Percentiles rank a stretch among this genome's conserved stretches.
phyloP scores from a whole-genome alignment of 2,329 filamentous ascomycete genomes.

The Epichloe hybrida region DNA sequence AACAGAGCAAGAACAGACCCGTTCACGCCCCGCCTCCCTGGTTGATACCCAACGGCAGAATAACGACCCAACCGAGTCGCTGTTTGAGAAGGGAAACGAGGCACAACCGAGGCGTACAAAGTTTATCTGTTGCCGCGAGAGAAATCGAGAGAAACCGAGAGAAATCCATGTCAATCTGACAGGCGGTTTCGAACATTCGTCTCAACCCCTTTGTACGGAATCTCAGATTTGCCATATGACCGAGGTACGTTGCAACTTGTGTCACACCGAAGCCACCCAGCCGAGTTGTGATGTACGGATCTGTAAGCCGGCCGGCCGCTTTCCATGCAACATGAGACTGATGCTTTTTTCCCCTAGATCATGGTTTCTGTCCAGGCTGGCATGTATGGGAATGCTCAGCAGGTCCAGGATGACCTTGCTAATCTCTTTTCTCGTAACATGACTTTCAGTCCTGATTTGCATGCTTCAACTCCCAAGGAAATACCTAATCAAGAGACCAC shows the following conservation, averaged over 20 bases:
- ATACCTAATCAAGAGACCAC: slow-evolving; percentile 17
- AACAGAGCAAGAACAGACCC: not conserved
- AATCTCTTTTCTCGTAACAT: slow-evolving; percentile 66
- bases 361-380: slow-evolving; percentile 23
- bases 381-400: slow-evolving; percentile 24
- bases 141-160: not conserved
- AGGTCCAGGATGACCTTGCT: slow-evolving; percentile 71
- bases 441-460: slow-evolving; percentile 39
- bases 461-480: slow-evolving; percentile 11
- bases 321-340: not conserved
- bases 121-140: not conserved
- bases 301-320: not conserved
- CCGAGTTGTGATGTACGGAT: not conserved
- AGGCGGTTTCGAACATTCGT: not conserved
- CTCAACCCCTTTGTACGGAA: not conserved
- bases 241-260: not conserved
- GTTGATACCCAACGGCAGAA: slow-evolving; percentile 10
- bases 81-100: not conserved
- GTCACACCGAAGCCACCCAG: not conserved
- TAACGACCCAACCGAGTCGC: slow-evolving; percentile 7
- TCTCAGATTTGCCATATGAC: not conserved
- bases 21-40: not conserved
- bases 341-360: slow-evolving; percentile 6
- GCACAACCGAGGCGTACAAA: not conserved
- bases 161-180: not conserved